A percentile compares a stretch with the other conserved stretches of the same genome.
These are phyloP conservation scores for Geranomyces michiganensis DNA, from an alignment of 192 early-diverging fungal species.

Conservation along the genomic window DNA sequence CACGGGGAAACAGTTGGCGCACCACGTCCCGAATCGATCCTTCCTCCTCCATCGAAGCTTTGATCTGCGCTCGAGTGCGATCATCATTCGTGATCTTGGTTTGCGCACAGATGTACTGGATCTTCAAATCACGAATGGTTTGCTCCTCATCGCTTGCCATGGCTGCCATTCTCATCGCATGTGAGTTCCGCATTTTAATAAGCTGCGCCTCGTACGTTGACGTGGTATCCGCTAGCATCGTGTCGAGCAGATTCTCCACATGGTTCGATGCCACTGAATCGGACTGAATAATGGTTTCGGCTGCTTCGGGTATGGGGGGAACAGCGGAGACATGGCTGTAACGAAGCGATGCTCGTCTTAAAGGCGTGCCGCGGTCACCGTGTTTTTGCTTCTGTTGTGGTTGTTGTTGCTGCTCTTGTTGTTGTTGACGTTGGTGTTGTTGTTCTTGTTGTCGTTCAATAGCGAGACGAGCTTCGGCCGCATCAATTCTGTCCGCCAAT, in stretches of 20 bases:
- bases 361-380: too few species aligned
- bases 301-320: too few species aligned
- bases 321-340: too few species aligned
- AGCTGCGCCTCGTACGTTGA: background rate
- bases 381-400: too few species aligned
- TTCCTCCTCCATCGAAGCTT: background rate
- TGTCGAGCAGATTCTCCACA: background rate
- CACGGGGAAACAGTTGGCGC: conserved; percentile 1
- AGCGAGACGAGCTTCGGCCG: too few species aligned
- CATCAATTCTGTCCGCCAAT: background rate
- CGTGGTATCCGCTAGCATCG: background rate
- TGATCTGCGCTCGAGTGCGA: background rate
- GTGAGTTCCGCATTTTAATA: background rate
- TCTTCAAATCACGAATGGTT: background rate
- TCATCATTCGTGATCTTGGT: background rate
- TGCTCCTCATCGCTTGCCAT: background rate
- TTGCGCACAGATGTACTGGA: background rate
- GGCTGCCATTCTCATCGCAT: background rate
- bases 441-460: too few species aligned
- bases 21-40: background rate
- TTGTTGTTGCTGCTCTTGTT: too few species aligned
- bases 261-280: background rate
- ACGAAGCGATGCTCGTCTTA: too few species aligned
- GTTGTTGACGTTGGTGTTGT: too few species aligned
- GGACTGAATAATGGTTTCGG: background rate